Evolutionary conservation across 495 filamentous ascomycete genomes (phyloP).

Genomic region (Trichoderma gamsii): DNA sequence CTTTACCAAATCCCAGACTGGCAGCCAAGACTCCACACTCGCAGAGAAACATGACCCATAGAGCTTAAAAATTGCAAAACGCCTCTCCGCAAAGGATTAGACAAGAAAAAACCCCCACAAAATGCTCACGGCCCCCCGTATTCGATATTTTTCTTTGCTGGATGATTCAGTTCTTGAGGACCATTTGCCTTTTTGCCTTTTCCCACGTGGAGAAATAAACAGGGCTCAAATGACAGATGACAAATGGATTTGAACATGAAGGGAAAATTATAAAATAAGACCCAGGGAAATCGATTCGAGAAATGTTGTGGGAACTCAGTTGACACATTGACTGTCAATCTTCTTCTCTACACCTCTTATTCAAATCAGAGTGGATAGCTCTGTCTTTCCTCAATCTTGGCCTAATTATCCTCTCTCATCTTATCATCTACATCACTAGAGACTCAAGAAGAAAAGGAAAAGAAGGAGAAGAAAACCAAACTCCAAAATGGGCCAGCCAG

Average conservation of each 20-base stretch:
- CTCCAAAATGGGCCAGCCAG: slow-evolving; percentile 6
- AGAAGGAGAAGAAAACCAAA: background rate
- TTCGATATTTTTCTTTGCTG: background rate
- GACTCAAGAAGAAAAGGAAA: background rate
- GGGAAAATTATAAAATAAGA: background rate
- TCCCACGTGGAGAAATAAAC: background rate
- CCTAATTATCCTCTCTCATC: background rate
- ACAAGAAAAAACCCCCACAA: background rate
- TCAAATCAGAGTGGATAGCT: background rate
- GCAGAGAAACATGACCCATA: background rate
- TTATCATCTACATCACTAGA: background rate
- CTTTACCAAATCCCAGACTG: background rate
- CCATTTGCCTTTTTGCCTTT: background rate
- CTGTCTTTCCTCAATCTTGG: background rate
- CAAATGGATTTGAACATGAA: background rate
- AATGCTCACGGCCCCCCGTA: background rate
- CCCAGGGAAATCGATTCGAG: no score
- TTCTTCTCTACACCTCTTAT: background rate
- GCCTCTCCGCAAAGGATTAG: background rate
- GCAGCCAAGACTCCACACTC: slow-evolving; percentile 11
- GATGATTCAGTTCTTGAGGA: background rate
- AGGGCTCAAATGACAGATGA: background rate
- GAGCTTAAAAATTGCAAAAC: no score
- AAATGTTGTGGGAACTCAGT: background rate
- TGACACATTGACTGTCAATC: background rate